Conservation (phyloP, 495 filamentous ascomycete genomes). For the Daldinia caldariorum region DNA sequence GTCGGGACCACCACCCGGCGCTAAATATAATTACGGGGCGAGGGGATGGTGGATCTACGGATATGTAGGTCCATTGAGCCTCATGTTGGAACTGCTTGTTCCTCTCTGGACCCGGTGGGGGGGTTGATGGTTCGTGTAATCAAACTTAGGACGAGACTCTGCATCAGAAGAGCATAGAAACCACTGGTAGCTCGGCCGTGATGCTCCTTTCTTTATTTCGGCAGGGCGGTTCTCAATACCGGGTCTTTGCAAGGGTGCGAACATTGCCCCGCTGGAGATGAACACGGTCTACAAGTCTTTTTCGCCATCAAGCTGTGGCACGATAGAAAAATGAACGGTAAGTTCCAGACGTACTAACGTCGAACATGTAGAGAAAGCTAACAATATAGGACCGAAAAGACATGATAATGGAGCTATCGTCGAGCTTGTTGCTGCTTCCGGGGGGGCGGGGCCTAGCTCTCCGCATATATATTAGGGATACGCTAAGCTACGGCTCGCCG, state of each 20-base stretch:
- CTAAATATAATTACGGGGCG: conserved; percentile 31
- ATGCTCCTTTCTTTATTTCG: conserved; percentile 12
- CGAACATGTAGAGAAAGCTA: not conserved
- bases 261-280: not conserved
- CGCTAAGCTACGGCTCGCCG: conserved; percentile 34
- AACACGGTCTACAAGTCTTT: not conserved
- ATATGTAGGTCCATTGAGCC: conserved; percentile 30
- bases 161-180: conserved; percentile 16
- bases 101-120: conserved; percentile 22
- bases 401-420: conserved; percentile 5
- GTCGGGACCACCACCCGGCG: conserved; percentile 15
- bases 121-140: conserved; percentile 11
- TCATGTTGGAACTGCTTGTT: conserved; percentile 32
- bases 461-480: conserved; percentile 42
- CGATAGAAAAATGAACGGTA: conserved; percentile 6
- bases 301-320: conserved; percentile 12
- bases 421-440: conserved; percentile 42
- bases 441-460: conserved; percentile 44
- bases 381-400: conserved; percentile 28
- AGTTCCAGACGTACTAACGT: conserved; percentile 8
- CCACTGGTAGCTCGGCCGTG: conserved; percentile 9
- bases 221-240: conserved; percentile 9
- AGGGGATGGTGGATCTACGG: conserved; percentile 35
- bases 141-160: not conserved
- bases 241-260: conserved; percentile 15